A percentile compares a stretch with the other conserved stretches of the same genome.
These are phyloP conservation scores for Pseudohyphozyma bogoriensis DNA, from an alignment of 768 basidiomycete genomes.

Conservation along the genomic window DNA sequence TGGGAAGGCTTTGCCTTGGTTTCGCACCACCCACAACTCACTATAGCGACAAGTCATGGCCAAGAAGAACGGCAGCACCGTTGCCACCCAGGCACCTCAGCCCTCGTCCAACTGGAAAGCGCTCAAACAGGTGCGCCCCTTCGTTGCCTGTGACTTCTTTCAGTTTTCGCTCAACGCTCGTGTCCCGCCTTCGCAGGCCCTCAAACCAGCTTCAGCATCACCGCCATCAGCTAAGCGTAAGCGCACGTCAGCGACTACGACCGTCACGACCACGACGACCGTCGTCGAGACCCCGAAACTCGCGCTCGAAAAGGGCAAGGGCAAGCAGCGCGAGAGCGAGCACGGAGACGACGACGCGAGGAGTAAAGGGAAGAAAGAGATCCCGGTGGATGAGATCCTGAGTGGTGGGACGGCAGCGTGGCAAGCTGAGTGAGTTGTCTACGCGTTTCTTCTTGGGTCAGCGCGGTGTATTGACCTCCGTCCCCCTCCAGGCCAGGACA, in stretches of 20 bases:
- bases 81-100: too few relatives aligned
- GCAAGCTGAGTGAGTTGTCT: conserved; percentile 26
- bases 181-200: conserved; percentile 5
- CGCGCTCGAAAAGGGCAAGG: conserved; percentile 29
- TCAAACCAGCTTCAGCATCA: conserved; percentile 14
- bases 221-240: conserved; percentile 21
- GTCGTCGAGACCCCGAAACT: conserved; percentile 23
- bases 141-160: too few relatives aligned
- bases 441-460: not conserved
- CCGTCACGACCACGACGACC: conserved; percentile 15
- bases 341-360: not conserved
- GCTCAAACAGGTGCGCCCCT: conserved; percentile 45
- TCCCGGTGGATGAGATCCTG: conserved; percentile 21
- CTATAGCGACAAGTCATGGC: too few relatives aligned
- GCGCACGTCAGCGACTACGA: too few relatives aligned
- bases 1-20: too few relatives aligned
- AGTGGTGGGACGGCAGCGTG: conserved; percentile 10
- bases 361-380: conserved; percentile 8
- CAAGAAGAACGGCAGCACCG: too few relatives aligned
- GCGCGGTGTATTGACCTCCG: not conserved
- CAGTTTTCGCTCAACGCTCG: not conserved
- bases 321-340: not conserved
- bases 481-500: conserved; percentile 11
- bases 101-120: conserved; percentile 38
- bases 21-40: too few relatives aligned